Base-by-base conservation (phyloP, 2,329 filamentous ascomycete genomes). In the Dactylellina haptotyla region DNA sequence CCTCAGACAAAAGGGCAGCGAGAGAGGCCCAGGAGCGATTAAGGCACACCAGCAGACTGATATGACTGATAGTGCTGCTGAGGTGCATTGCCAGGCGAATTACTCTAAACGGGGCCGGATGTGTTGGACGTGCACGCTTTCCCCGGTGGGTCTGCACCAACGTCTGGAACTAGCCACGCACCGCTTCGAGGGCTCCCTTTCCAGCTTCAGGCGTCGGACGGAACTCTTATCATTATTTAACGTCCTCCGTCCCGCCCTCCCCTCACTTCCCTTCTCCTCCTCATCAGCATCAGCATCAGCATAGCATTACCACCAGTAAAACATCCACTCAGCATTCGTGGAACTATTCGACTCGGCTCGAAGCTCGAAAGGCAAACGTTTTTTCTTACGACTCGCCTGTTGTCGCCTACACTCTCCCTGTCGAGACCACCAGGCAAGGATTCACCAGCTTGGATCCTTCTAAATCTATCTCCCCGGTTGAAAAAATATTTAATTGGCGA, bases 1-100 rank as follows among this genome's bases (percentile, higher is more conserved):
- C 23, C 53, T 16, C 6, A 46, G 57, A n/a, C 12, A 20, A 14
- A 20, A 16, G n/a, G n/a, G 14, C 16, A 43, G 45, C 34, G 32
- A 26, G 32, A 25, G 14, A 18, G 28, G n/a, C 20, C 20, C 18
- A 53, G 39, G 50, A 14, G 28, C 26, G 46, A 48, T 53, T 61
- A 71, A 71, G 66, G 66, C 66, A 26, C 50, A 71, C 66, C 57
- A 58, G 30, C 65, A 56, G 66, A 51, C 58, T 62, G 58, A 28
- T 48, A 54, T 58, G 62, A 66, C 51, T 58, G 54, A 18, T 30
- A 25, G 25, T 14, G 25, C 30, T 23, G 18, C 39, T 58, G 41
- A 66, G 62, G 51, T 66, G 43, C 62, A 66, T 66, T n/a, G 41
- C 26, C 50, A 66, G 62, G 62, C 62, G 46, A 25, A 63, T 34